phyloP scores from a whole-genome alignment of 257 asterid species.

The Nicotiana sylvestris region DNA sequence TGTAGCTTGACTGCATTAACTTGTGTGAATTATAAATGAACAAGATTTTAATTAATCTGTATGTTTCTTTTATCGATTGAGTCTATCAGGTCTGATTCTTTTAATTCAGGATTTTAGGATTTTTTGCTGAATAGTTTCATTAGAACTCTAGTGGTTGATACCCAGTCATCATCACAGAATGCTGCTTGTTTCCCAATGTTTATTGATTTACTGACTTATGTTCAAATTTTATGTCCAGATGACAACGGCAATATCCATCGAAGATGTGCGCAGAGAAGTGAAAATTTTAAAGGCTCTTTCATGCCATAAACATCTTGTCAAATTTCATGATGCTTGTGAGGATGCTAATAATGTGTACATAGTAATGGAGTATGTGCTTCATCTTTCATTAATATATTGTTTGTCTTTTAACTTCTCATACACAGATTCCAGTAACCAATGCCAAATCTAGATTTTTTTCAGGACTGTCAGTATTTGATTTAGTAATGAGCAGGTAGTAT shows the following conservation, averaged over 20 bases:
- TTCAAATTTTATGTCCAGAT: conserved; percentile 52
- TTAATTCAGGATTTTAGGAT: neutral
- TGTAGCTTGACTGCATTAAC: neutral
- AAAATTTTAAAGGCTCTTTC: conserved; percentile 88
- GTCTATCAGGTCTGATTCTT: neutral
- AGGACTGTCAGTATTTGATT: neutral
- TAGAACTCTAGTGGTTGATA: neutral
- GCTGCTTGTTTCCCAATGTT: neutral
- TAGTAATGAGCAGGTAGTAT: neutral
- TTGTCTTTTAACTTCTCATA: neutral
- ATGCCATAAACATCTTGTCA: conserved; percentile 85
- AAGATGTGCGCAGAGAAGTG: conserved; percentile 96
- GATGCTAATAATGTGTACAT: conserved; percentile 86
- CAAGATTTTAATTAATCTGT: neutral
- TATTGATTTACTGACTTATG: neutral
- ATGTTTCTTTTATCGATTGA: neutral
- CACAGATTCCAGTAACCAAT: neutral
- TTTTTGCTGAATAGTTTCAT: neutral
- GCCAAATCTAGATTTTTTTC: neutral
- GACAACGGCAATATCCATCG: conserved; percentile 91
- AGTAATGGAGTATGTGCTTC: conserved; percentile 83
- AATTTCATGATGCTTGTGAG: conserved; percentile 91
- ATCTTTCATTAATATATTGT: conserved; percentile 14
- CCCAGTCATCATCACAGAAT: neutral
- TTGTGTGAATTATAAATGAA: neutral